A percentile compares a stretch with the other conserved stretches of the same genome.
These are phyloP conservation scores for Talaromyces wortmannii DNA, from an alignment of 495 filamentous ascomycete genomes.

Conservation along the genomic window DNA sequence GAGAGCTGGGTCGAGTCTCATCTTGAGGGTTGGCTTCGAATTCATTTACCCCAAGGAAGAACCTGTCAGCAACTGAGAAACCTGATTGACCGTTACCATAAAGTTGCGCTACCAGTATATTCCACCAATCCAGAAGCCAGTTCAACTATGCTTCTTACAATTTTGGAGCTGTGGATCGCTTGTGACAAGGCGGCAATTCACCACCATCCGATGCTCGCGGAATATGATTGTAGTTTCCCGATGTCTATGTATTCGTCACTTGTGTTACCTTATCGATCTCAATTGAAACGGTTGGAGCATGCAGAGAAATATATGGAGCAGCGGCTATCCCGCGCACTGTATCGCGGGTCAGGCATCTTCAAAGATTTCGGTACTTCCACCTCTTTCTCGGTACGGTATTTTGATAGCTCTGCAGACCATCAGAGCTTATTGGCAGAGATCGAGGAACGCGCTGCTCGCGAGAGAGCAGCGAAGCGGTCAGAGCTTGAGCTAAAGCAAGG, in stretches of 20 bases:
- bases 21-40: constrained; percentile 20
- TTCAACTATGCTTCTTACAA: constrained; percentile 50
- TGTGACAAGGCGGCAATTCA: constrained; percentile 30
- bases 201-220: constrained; percentile 29
- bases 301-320: constrained; percentile 44
- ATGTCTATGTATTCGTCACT: constrained; percentile 33
- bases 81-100: constrained; percentile 21
- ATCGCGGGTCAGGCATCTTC: constrained; percentile 26
- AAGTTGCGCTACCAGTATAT: constrained; percentile 25
- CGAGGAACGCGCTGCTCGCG: constrained; percentile 18
- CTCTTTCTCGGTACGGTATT: constrained; percentile 51
- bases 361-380: constrained; percentile 8
- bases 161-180: constrained; percentile 55
- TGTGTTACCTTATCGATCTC: constrained; percentile 36
- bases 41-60: constrained; percentile 9
- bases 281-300: constrained; percentile 41
- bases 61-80: constrained; percentile 13
- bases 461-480: constrained; percentile 12
- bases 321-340: constrained; percentile 11
- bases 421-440: constrained; percentile 36
- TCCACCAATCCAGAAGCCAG: constrained; percentile 32
- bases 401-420: constrained; percentile 35
- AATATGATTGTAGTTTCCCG: constrained; percentile 47
- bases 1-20: constrained; percentile 34
- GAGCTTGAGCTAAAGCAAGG: constrained; percentile 8